Base-by-base conservation (phyloP, 805 yeast species). In the Isabelozyma pseudorhagii region DNA sequence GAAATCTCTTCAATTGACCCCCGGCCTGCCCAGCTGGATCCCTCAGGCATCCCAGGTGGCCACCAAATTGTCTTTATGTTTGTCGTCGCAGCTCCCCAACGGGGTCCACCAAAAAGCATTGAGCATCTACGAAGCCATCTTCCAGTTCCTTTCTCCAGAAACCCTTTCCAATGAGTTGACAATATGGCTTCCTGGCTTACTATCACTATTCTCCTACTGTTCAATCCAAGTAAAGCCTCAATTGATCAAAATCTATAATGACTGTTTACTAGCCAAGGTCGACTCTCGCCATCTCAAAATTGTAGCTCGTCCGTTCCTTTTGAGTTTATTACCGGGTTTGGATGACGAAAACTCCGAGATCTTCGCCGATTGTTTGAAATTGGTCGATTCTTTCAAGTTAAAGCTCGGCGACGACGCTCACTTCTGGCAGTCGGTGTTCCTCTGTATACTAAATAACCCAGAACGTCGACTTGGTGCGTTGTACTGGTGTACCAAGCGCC, bases 101-200 rank as follows among this genome's bases (percentile, higher is more conserved):
- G 99, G 99, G 8, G 99, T 94, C 0, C 99, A 94, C 64, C 87
- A 87, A 56, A 94, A 90, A 62, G 80, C 97, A 0, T 68, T 94
- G 40, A 89, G 85, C 49, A 81, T 92, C 1, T 94, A 92, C 64
- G 82, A 80, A 18, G 71, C 74, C 47, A 80, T 93, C 2, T 89
- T 94, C 68, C 76, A 75, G 38, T 79, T 82, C 29, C 68, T 93
- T 36, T 85, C 87, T 1, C 61, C 66, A 0, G 82, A 79, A 4
- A 68, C 79, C 4, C 68, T 89, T 36, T 80, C 85, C 42, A 53
- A 68, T 9, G 79, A 82, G 49, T 72, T 87, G n/a, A 73, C 78
- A 40, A 68, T 85, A 1, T 94, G 99, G 99, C 74, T 93, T 1
- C 96, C 97, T 0, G 97, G 98, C 0, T 66, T 94, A n/a, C 71